Evolutionary conservation across 2,329 filamentous ascomycete genomes (phyloP), one percentile per base, ranked within the genome.

Genomic region (Paraphoma sp.): DNA sequence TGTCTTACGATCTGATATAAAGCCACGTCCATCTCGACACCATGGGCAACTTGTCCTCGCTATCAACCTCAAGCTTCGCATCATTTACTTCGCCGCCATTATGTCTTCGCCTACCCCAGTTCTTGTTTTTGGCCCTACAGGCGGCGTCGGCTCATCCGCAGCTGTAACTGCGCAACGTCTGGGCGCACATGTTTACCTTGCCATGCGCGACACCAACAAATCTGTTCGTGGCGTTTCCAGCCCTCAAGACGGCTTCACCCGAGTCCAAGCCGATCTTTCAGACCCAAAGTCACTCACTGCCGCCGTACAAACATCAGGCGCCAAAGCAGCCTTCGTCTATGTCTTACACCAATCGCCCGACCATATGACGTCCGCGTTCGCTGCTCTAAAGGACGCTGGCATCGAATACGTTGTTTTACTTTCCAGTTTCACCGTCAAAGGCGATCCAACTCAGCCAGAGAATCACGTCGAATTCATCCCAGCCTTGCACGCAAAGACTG

Each of bases 321-420:
- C 83, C 14, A 82, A 76, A 43, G 61, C 65, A 7, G 83, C 82
- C 0, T 85, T 84, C 70, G 72, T 84, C 45, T 85, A 86, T 65
- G 29, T 74, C 2, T 62, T 73, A 7, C 59, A 68, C 11, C 61
- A 68, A 29, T 56, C 68, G 0, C 5, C 62, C 1, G 80, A 83
- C 56, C 52, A 74, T 51, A 79, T 84, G 79, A 71, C 69, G 14
- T 53, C 66, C 7, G 73, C 74, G 14, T 62, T 83, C 46, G 60
- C 71, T 54, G 80, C 82, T 1, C 70, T 85, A 48, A 81, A 81
- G 57, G 62, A 67, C 14, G 75, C 73, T 1, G 83, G 82, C 0
- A 71, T 83, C 33, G 75, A 80, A 10, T 77, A 73, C 33, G 75
- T 83, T 6, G 79, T 82, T 12, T 75, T 84, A n/a, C 70, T 84